Evolutionary conservation across 129 eudicot genomes (phyloP).

Genomic region (Ambrosia artemisiifolia): DNA sequence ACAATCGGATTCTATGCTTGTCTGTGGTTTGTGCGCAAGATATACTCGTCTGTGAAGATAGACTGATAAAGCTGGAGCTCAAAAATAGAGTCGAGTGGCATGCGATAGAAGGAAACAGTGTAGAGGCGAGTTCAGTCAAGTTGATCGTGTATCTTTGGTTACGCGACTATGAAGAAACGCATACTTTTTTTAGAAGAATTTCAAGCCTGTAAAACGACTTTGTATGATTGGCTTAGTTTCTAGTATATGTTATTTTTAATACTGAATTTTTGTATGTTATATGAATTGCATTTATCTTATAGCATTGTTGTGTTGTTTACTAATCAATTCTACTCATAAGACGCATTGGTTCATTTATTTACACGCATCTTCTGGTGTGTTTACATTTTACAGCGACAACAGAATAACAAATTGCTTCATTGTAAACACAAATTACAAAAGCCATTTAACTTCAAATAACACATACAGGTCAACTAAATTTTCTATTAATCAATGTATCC

Average conservation of each 20-base stretch:
- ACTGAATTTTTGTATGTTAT: constrained; percentile 30
- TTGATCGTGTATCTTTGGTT: not conserved
- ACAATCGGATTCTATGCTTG: constrained; percentile 81
- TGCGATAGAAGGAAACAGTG: constrained; percentile 24
- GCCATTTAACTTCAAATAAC: too few relatives aligned
- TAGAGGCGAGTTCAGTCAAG: constrained; percentile 29
- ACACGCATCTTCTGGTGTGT: constrained; percentile 6
- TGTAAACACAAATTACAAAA: not conserved
- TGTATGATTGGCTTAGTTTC: constrained; percentile 10
- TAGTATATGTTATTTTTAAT: constrained; percentile 8
- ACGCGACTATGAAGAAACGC: constrained; percentile 13
- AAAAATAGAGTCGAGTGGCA: not conserved
- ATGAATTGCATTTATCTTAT: constrained; percentile 29
- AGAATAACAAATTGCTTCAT: constrained; percentile 20
- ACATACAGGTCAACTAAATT: too few relatives aligned
- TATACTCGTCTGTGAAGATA: constrained; percentile 80
- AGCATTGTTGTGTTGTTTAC: constrained; percentile 20
- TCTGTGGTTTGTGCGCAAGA: constrained; percentile 81
- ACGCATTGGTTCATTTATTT: not conserved
- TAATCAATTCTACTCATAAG: not conserved
- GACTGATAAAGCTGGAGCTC: constrained; percentile 38
- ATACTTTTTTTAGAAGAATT: constrained; percentile 7
- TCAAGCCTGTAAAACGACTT: constrained; percentile 5
- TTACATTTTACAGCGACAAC: constrained; percentile 29
- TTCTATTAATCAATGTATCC: too few relatives aligned